Percentiles rank a stretch among this genome's conserved stretches.
phyloP scores from a whole-genome alignment of 257 asterid species.

The Nicotiana benthamiana region DNA sequence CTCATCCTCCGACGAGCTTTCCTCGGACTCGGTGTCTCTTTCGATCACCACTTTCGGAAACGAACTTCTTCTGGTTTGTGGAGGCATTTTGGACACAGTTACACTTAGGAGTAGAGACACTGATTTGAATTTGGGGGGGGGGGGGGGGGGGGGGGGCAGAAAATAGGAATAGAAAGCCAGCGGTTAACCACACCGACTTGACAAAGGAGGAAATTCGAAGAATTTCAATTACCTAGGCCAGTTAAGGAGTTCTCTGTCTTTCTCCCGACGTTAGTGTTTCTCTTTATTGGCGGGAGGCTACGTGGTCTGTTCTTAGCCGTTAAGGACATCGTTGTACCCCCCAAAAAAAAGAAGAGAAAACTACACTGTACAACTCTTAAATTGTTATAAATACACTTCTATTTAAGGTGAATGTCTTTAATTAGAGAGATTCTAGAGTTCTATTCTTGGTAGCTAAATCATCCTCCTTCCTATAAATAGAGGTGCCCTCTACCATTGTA shows the following conservation, averaged over 20 bases:
- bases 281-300: constrained; percentile 26
- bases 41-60: constrained; percentile 70
- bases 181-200: not conserved
- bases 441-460: no score
- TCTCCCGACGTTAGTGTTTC: not conserved
- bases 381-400: no score
- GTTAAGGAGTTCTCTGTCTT: no score
- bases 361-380: no score
- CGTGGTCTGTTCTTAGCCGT: constrained; percentile 23
- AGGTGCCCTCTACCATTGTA: no score
- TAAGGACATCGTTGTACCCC: not conserved
- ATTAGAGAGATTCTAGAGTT: no score
- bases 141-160: not conserved
- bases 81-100: constrained; percentile 40
- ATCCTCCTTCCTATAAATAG: no score
- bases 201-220: not conserved
- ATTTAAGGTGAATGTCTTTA: no score
- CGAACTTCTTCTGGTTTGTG: constrained; percentile 47
- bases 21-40: constrained; percentile 67
- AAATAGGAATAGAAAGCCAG: not conserved
- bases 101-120: no score
- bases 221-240: not conserved
- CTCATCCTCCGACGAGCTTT: constrained; percentile 49
- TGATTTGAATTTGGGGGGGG: not conserved
- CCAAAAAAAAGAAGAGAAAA: no score